These are phyloP conservation scores for Austroboletus eburneus DNA, from an alignment of 768 basidiomycete species.

Conservation along the genomic window DNA sequence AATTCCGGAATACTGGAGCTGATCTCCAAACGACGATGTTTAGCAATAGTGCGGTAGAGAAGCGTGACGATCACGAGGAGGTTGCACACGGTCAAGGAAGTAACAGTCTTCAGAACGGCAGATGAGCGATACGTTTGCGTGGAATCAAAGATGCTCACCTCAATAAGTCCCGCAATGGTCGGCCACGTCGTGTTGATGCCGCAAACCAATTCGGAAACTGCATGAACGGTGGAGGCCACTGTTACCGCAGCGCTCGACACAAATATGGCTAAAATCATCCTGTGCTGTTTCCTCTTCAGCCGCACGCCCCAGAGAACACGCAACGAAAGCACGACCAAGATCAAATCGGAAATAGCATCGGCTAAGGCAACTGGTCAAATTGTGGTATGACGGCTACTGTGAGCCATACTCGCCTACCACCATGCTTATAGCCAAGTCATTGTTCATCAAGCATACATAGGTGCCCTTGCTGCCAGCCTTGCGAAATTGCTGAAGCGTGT, in stretches of 20 bases:
- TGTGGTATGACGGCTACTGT: background rate
- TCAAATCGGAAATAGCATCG: background rate
- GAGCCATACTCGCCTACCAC: background rate
- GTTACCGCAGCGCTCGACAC: background rate
- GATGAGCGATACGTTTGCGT: background rate
- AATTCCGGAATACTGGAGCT: background rate
- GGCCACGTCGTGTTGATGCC: too few relatives aligned
- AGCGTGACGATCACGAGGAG: background rate
- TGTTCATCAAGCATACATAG: background rate
- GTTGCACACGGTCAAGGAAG: background rate
- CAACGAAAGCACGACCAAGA: background rate
- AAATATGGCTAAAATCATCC: background rate
- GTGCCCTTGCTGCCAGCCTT: background rate
- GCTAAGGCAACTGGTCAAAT: background rate
- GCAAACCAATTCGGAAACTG: background rate
- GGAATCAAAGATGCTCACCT: background rate
- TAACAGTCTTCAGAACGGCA: background rate
- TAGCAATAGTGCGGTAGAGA: background rate
- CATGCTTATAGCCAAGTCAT: background rate
- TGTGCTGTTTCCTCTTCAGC: background rate
- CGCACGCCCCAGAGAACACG: conserved; percentile 1
- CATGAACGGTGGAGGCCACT: background rate
- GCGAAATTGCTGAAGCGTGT: background rate
- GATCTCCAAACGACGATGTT: background rate
- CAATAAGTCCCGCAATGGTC: background rate